Base-by-base conservation (phyloP, 2,329 filamentous ascomycete species). In the Fusarium subtropicale region DNA sequence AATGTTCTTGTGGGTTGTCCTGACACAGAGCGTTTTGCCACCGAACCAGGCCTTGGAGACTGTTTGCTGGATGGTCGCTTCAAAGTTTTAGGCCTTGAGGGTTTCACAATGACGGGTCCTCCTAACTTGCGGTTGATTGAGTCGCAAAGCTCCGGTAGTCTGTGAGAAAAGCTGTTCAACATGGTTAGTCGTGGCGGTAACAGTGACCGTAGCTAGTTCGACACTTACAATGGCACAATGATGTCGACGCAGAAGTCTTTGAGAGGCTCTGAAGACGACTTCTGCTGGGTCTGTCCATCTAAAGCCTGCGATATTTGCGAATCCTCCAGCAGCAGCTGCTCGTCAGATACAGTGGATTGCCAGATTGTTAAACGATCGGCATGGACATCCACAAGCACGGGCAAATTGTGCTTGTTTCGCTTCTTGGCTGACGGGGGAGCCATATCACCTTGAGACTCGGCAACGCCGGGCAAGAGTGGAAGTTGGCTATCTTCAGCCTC, bases 331-430 rank as follows among this genome's bases (percentile, higher is more conserved):
- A 86, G 74, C 38, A 83, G 80, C 61, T 86, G 78, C 56, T 88
- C 86, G 67, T 91, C 87, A 24, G 88, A 81, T 36, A 89, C 88
- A 10, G 92, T 90, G 5, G 92, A 93, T 75, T 94, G 91, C 92
- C 92, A 95, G 63, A 96, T 96, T 73, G 91, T 93, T 26, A 96
- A 81, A 47, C 91, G 89, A 77, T 96, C 92, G 10, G 92, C 87
- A 53, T 94, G 87, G 1, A 93, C 83, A 74, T 95, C 92, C 7
- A 94, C 82, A 22, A 92, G 83, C 10, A 89, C 80, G 2, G 85
- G 84, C 9, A 92, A 80, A 71, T 93, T 89, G 68, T 91, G 87
- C 58, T 87, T 87, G 76, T 80, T 87, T 36, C 84, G 79, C 71
- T 90, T 92, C 77, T 87, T 90, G 58, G 70, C 59, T 11, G 68